Evolutionary conservation across 371 early-diverging fungal genomes (phyloP), one percentile per base, ranked within the genome.

Genomic region (Chytridium lagenaria): DNA sequence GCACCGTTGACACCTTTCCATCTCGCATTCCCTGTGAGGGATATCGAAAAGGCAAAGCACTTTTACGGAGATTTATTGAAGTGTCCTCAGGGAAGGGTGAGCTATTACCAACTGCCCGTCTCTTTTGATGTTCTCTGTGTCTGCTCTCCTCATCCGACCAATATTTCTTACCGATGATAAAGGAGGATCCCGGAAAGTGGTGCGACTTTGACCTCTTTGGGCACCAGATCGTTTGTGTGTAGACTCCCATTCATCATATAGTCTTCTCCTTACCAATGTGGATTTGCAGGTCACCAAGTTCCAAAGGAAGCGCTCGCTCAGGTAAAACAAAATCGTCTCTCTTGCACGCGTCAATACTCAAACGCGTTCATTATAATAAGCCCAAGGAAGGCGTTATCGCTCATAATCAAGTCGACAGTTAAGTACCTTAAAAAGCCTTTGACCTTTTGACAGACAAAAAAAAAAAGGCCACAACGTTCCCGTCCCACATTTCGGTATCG

Each of bases 401-500:
- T 34, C 26, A 31, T 16, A 63, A 63, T 23, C 63, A 23, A 30
- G 63, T 63, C 63, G 63, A 63, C 63, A 63, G 63, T 63, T 26
- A 23, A 30, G 26, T 26, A 57, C 23, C 44, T 44, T 44, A 44
- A 44, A 19, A 19, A 44, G n/a, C n/a, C n/a, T n/a, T n/a, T n/a
- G n/a, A n/a, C n/a, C n/a, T n/a, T n/a, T n/a, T n/a, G n/a, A n/a
- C n/a, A n/a, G n/a, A n/a, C n/a, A n/a, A n/a, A n/a, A 12, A 44
- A 19, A 44, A 44, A 22, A 23, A 71, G 71, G 59, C 22, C 80
- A 80, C 68, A 69, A 77, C 22, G 80, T 80, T 16, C 80, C 80
- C 23, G 68, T 80, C 50, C 80, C 80, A 0, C 80, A 80, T 49
- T 80, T 80, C 59, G 80, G 80, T 37, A 70, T 70, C 33, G 80